A percentile compares a stretch with the other conserved stretches of the same genome.
Conservation (phyloP, 2,329 filamentous ascomycete species). For the Penicillium sp. region DNA sequence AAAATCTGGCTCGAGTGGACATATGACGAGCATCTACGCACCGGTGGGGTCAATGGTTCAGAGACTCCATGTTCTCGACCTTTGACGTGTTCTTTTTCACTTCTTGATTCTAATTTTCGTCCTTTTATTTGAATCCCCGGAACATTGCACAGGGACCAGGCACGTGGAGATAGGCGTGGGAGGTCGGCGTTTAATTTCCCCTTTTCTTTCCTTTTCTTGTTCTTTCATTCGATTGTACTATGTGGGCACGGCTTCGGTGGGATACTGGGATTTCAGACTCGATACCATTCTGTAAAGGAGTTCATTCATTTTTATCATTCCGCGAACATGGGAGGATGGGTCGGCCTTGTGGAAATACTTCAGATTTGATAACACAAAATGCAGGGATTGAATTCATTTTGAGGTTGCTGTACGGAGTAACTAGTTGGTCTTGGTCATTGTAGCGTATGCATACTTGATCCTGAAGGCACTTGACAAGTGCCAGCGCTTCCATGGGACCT, state of each 20-base stretch:
- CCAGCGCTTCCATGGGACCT: too few relatives aligned
- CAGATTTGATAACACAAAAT: conserved; percentile 15
- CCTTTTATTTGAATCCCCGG: conserved; percentile 13
- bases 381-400: conserved; percentile 8
- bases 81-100: conserved; percentile 13
- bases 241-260: conserved; percentile 24
- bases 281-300: conserved; percentile 38
- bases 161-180: conserved; percentile 24
- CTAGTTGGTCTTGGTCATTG: too few relatives aligned
- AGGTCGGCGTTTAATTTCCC: conserved; percentile 25
- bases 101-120: conserved; percentile 8
- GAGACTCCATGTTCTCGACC: neutral
- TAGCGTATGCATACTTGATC: neutral
- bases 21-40: neutral
- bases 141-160: conserved; percentile 25
- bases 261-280: conserved; percentile 28
- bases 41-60: neutral
- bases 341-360: conserved; percentile 16
- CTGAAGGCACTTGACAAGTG: too few relatives aligned
- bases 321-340: conserved; percentile 11
- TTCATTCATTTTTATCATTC: conserved; percentile 23
- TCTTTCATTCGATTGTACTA: conserved; percentile 21
- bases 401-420: neutral
- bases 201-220: conserved; percentile 11
- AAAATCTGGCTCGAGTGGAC: neutral